phyloP scores from a whole-genome alignment of 345 rosid genomes.

The Pseudoturritis turrita region DNA sequence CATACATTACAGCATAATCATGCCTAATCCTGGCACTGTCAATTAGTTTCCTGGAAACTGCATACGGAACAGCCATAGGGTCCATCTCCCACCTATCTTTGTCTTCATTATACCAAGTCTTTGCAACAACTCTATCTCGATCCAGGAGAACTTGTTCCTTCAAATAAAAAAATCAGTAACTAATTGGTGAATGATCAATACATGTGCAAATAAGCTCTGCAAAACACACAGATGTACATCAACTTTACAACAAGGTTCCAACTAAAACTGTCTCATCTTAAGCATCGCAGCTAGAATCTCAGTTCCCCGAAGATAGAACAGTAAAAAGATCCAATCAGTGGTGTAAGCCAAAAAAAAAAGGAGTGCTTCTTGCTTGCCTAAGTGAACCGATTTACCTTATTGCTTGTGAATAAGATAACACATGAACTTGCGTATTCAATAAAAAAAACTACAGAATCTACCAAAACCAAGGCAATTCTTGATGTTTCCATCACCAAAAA shows the following conservation, averaged over 20 bases:
- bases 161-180: constrained; percentile 20
- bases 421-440: not conserved
- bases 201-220: constrained; percentile 7
- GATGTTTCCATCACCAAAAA: constrained; percentile 1
- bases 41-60: constrained; percentile 74
- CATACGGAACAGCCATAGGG: constrained; percentile 81
- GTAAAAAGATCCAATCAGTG: not conserved
- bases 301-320: not conserved
- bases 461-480: not conserved
- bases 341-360: not conserved
- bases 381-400: not conserved
- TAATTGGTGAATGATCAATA: constrained; percentile 13
- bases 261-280: not conserved
- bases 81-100: constrained; percentile 88
- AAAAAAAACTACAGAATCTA: constrained; percentile 4
- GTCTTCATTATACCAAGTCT: constrained; percentile 83
- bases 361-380: not conserved
- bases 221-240: not conserved
- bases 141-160: constrained; percentile 82
- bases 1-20: constrained; percentile 87
- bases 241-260: not conserved
- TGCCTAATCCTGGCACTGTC: constrained; percentile 82
- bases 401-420: not conserved
- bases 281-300: not conserved
- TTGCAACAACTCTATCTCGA: constrained; percentile 84